Conservation (phyloP, 805 yeast genomes). For the Candida sonorensis region DNA sequence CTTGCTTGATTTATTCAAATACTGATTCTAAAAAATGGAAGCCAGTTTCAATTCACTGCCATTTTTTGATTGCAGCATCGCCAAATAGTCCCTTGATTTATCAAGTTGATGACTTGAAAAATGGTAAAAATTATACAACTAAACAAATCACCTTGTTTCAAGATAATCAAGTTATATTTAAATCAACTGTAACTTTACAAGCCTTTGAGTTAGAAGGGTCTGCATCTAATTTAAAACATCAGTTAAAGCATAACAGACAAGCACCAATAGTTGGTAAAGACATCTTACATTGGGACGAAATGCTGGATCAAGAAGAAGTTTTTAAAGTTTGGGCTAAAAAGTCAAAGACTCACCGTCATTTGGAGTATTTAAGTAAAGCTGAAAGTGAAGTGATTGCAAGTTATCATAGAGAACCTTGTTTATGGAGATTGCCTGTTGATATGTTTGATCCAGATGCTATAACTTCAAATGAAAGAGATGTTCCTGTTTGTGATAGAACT, state of each 20-base stretch:
- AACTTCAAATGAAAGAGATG: slow-evolving; percentile 11
- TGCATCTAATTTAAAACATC: slow-evolving; percentile 23
- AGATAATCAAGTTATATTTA: slow-evolving; percentile 41
- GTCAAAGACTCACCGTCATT: slow-evolving; percentile 14
- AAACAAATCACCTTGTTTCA: slow-evolving; percentile 53
- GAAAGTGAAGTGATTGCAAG: slow-evolving; percentile 16
- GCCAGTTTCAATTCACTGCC: slow-evolving; percentile 59
- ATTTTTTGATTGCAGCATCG: slow-evolving; percentile 51
- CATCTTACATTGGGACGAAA: slow-evolving; percentile 22
- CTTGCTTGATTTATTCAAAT: slow-evolving; percentile 49
- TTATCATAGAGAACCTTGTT: slow-evolving; percentile 27
- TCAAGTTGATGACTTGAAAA: slow-evolving; percentile 44
- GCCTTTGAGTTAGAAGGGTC: slow-evolving; percentile 25
- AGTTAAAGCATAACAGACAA: slow-evolving; percentile 20
- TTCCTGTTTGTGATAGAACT: slow-evolving; percentile 17
- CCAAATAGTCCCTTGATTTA: slow-evolving; percentile 41
- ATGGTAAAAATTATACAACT: slow-evolving; percentile 46
- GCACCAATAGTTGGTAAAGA: slow-evolving; percentile 25
- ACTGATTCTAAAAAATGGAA: slow-evolving; percentile 27
- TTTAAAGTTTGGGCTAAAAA: slow-evolving; percentile 24
- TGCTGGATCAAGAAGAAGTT: slow-evolving; percentile 22
- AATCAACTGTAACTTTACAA: slow-evolving; percentile 44
- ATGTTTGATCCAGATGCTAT: slow-evolving; percentile 26
- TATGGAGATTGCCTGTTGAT: slow-evolving; percentile 27
- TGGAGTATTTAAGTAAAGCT: slow-evolving; percentile 18